Conservation (phyloP, 148 eudicot species). For the Diospyros lotus region DNA sequence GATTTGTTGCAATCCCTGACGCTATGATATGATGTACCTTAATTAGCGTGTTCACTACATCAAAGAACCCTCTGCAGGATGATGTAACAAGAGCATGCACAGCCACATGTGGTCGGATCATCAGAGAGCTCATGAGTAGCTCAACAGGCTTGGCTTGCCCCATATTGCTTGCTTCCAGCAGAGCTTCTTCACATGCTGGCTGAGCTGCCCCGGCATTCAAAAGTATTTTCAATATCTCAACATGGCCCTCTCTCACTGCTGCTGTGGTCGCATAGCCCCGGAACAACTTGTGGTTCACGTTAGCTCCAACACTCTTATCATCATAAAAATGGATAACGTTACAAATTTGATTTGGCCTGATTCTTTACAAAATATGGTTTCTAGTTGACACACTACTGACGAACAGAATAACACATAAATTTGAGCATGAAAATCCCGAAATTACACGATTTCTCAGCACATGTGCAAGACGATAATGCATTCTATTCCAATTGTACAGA, state of each 20-base stretch:
- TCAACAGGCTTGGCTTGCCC: constrained; percentile 53
- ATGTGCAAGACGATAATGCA: not conserved
- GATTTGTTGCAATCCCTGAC: not conserved
- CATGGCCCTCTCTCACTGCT: constrained; percentile 59
- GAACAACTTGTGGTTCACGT: constrained; percentile 61
- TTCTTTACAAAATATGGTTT: not conserved
- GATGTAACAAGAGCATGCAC: constrained; percentile 67
- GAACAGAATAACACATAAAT: not conserved
- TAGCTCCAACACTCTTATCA: constrained; percentile 59
- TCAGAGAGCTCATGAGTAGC: constrained; percentile 49
- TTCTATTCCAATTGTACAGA: not conserved
- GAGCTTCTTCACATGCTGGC: constrained; percentile 65
- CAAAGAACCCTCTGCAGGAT: constrained; percentile 59
- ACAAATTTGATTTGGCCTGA: not conserved
- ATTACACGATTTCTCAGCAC: not conserved
- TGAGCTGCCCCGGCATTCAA: constrained; percentile 45
- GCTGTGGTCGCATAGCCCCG: constrained; percentile 73
- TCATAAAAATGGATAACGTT: constrained; percentile 9
- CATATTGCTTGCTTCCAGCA: constrained; percentile 59
- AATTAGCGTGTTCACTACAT: constrained; percentile 56
- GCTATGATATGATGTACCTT: constrained; percentile 30
- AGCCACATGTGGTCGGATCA: constrained; percentile 59
- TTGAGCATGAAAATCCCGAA: not conserved
- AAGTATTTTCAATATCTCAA: constrained; percentile 53
- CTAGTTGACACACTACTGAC: not conserved